Percentiles rank a stretch among this genome's conserved stretches.
Evolutionary conservation across 164 flowering plant species (phyloP).

Genomic region (grape (Vitis vinifera)): DNA sequence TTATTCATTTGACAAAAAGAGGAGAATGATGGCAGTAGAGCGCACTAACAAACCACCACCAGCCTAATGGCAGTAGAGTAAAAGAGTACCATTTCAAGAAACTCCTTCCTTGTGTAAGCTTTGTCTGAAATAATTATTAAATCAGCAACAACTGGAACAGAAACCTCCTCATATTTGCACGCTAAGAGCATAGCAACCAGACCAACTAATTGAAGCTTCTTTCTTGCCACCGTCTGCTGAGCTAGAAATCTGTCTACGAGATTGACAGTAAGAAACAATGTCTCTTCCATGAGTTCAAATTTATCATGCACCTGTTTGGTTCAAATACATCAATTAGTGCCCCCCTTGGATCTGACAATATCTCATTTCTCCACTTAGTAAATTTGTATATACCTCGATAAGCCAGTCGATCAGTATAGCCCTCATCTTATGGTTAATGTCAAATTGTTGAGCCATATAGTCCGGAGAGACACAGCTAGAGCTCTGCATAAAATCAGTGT

Average conservation of each 20-base stretch:
- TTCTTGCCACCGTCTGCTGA: constrained; percentile 41
- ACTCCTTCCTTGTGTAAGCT: constrained; percentile 54
- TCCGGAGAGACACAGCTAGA: constrained; percentile 43
- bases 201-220: constrained; percentile 72
- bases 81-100: constrained; percentile 56
- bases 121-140: constrained; percentile 58
- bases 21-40: not conserved
- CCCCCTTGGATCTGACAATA: no score
- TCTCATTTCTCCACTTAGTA: no score
- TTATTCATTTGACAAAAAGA: not conserved
- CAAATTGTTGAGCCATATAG: constrained; percentile 54
- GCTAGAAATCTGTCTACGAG: constrained; percentile 61
- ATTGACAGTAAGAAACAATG: constrained; percentile 58
- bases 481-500: constrained; percentile 24
- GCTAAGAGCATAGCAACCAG: constrained; percentile 63
- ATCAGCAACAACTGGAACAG: constrained; percentile 60
- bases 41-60: no score
- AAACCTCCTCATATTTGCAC: constrained; percentile 72
- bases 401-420: constrained; percentile 70
- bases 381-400: constrained; percentile 43
- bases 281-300: constrained; percentile 60
- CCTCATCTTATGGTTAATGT: constrained; percentile 67
- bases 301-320: constrained; percentile 61
- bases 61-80: no score
- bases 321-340: not conserved